These are phyloP conservation scores for Omphalea diandra DNA, from an alignment of 441 rosid species.

Conservation along the genomic window DNA sequence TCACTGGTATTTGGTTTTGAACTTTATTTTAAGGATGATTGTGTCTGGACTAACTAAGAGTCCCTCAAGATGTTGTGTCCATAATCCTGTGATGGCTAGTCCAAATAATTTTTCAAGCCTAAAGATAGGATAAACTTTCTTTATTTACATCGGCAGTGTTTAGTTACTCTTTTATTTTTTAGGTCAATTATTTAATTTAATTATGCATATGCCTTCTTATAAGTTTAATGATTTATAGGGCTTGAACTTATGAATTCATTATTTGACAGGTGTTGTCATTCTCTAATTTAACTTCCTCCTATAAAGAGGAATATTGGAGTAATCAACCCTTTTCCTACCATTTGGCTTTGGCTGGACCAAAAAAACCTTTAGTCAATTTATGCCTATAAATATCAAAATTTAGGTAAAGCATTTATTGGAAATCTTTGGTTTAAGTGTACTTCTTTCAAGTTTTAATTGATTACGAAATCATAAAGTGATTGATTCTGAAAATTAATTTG, in stretches of 20 bases:
- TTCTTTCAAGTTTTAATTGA: neutral
- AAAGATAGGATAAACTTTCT: slow-evolving; percentile 27
- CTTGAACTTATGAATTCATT: neutral
- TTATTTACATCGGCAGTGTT: slow-evolving; percentile 47
- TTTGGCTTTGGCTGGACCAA: neutral
- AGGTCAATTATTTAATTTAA: slow-evolving; percentile 6
- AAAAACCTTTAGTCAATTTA: too few species aligned
- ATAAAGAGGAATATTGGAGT: neutral
- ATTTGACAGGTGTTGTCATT: neutral
- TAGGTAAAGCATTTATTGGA: neutral
- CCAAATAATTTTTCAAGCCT: slow-evolving; percentile 27
- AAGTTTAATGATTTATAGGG: neutral
- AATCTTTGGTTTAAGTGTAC: neutral
- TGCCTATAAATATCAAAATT: too few species aligned
- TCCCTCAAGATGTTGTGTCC: slow-evolving; percentile 53
- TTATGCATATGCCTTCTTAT: neutral
- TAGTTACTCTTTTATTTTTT: neutral
- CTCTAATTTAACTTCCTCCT: neutral
- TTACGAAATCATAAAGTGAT: neutral
- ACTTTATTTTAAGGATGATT: slow-evolving; percentile 52
- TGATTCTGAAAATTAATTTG: neutral
- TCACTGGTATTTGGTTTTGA: slow-evolving; percentile 15
- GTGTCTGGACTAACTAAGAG: slow-evolving; percentile 59
- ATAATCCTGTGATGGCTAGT: slow-evolving; percentile 25
- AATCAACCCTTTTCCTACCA: neutral